A percentile compares a stretch with the other conserved stretches of the same genome.
phyloP scores from a whole-genome alignment of 192 early-diverging fungal genomes.

The Dimargaris xerosporica region DNA sequence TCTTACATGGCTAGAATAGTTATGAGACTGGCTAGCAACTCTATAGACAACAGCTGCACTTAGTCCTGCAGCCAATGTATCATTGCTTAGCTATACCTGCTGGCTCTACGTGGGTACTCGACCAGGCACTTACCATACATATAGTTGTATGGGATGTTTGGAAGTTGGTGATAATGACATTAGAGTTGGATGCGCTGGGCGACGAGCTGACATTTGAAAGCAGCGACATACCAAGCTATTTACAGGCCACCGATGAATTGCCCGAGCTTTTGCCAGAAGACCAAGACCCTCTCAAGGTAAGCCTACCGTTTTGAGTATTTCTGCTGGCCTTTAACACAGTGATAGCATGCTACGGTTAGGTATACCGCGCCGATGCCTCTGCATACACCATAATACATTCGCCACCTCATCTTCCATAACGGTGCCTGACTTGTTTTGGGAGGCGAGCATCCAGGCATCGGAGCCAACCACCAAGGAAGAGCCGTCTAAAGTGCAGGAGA shows the following conservation, averaged over 20 bases:
- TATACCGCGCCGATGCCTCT: background rate
- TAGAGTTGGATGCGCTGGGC: constrained; percentile 90
- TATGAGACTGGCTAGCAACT: too few species aligned
- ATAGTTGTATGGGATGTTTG: too few species aligned
- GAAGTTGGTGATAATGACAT: background rate
- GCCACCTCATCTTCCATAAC: background rate
- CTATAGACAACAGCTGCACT: too few species aligned
- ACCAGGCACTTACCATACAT: too few species aligned
- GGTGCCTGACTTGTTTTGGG: background rate
- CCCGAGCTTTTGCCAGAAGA: constrained; percentile 19
- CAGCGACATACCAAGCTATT: constrained; percentile 67
- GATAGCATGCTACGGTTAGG: background rate
- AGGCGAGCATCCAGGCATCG: too few species aligned
- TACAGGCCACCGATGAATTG: constrained; percentile 44
- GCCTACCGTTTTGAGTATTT: background rate
- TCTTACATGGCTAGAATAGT: too few species aligned
- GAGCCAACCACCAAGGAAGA: too few species aligned
- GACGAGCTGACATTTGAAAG: constrained; percentile 75
- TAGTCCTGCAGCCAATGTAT: too few species aligned
- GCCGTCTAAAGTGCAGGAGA: too few species aligned
- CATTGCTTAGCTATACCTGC: too few species aligned
- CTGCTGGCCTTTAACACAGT: background rate
- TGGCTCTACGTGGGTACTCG: too few species aligned
- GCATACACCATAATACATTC: background rate
- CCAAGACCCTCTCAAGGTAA: background rate